Conservation (phyloP, 1,139 yeast genomes). For the Diutina pseudorugosa region DNA sequence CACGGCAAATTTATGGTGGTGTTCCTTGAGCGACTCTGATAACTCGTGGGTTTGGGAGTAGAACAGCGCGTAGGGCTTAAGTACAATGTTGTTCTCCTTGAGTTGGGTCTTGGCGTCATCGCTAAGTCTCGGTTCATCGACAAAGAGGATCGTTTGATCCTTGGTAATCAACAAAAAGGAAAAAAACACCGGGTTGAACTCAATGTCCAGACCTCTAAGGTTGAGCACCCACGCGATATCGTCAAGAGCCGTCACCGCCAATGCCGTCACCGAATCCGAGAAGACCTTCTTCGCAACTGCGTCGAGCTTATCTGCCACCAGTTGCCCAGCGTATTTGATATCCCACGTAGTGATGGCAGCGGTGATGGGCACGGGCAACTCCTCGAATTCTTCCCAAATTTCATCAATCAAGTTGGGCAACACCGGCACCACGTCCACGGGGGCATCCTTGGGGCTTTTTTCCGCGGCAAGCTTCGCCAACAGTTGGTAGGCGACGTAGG, state of each 20-base stretch:
- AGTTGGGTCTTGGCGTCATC: conserved; percentile 22
- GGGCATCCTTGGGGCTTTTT: conserved; percentile 19
- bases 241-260: conserved; percentile 68
- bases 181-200: conserved; percentile 85
- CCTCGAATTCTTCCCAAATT: conserved; percentile 54
- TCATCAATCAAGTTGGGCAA: conserved; percentile 59
- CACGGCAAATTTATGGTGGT: conserved; percentile 36
- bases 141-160: conserved; percentile 43
- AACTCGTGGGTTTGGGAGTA: conserved; percentile 39
- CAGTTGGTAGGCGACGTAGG: conserved; percentile 27
- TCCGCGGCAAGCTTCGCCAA: conserved; percentile 14
- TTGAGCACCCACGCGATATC: conserved; percentile 91
- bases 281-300: conserved; percentile 29
- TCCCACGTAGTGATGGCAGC: conserved; percentile 29
- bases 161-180: conserved; percentile 57
- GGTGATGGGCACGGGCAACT: conserved; percentile 31
- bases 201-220: conserved; percentile 76
- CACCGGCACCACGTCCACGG: conserved; percentile 49
- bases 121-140: conserved; percentile 30
- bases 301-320: conserved; percentile 29
- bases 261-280: conserved; percentile 23
- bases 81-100: conserved; percentile 25
- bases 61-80: conserved; percentile 42
- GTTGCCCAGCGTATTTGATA: conserved; percentile 36
- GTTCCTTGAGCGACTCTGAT: conserved; percentile 29